phyloP scores from a whole-genome alignment of 306 rosid species.

The Lathyrus sativus region DNA sequence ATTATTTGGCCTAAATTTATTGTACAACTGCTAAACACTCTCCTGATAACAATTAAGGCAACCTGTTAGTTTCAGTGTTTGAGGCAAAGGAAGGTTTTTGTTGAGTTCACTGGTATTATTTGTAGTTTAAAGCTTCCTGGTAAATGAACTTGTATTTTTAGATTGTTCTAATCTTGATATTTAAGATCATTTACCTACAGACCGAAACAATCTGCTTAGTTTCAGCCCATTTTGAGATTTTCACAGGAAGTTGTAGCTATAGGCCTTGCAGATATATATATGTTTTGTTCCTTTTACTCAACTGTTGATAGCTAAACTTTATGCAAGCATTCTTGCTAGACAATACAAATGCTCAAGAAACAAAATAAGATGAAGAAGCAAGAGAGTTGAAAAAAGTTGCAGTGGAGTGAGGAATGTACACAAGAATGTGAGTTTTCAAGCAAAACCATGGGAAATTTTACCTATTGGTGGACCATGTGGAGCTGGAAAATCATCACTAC shows the following conservation, averaged over 20 bases:
- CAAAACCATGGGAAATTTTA: conserved; percentile 77
- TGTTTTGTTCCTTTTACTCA: conserved; percentile 1
- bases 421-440: conserved; percentile 59
- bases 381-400: conserved; percentile 31
- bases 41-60: background rate
- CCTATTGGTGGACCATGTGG: conserved; percentile 96
- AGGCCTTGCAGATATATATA: too few species aligned
- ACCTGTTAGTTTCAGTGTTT: background rate
- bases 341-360: conserved; percentile 33
- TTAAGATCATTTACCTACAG: conserved; percentile 72
- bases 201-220: conserved; percentile 62
- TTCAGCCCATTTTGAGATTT: conserved; percentile 74
- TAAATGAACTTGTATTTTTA: background rate
- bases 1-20: background rate
- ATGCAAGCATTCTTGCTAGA: background rate
- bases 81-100: background rate
- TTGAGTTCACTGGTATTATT: background rate
- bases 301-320: background rate
- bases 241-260: conserved; percentile 55
- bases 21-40: background rate
- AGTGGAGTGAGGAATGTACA: conserved; percentile 57
- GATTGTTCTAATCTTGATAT: background rate
- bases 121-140: background rate
- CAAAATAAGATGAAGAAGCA: conserved; percentile 41
- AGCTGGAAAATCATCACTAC: conserved; percentile 87